Percentiles rank a stretch among this genome's conserved stretches.
These are phyloP conservation scores for Bromus sterilis DNA, from an alignment of 176 grass and related monocot genomes.

Conservation along the genomic window DNA sequence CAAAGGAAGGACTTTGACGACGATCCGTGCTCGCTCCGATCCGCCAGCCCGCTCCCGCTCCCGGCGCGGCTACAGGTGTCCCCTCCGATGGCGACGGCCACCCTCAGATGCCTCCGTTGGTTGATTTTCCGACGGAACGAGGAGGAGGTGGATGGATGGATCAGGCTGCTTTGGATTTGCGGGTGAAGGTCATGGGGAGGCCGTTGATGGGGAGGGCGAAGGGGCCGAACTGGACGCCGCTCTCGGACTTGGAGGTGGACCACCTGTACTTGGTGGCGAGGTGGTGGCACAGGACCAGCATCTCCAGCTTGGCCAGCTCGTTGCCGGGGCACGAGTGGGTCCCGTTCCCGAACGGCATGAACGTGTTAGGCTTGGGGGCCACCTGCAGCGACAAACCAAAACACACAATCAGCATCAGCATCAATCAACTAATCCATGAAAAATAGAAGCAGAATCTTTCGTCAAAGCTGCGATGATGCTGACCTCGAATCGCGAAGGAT, in stretches of 20 bases:
- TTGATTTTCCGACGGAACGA: not conserved
- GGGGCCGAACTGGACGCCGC: conserved; percentile 83
- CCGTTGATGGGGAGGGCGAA: conserved; percentile 80
- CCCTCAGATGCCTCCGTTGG: too few relatives aligned
- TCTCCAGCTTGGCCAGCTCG: conserved; percentile 98
- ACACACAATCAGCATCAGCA: not conserved
- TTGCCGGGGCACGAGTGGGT: conserved; percentile 97
- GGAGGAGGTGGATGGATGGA: not conserved
- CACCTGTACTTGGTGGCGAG: conserved; percentile 84
- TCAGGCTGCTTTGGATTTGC: conserved; percentile 21
- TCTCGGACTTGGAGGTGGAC: conserved; percentile 74
- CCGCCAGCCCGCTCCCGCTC: not conserved
- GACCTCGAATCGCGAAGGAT: conserved; percentile 96
- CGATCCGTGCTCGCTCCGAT: not conserved
- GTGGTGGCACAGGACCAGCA: conserved; percentile 90
- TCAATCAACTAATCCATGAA: not conserved
- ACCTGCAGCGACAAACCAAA: conserved; percentile 26
- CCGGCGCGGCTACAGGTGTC: conserved; percentile 21
- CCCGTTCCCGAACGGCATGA: conserved; percentile 99
- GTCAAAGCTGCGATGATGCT: not conserved
- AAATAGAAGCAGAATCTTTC: not conserved
- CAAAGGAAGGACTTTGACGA: conserved; percentile 12
- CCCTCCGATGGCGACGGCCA: conserved; percentile 31
- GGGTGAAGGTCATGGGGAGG: conserved; percentile 76
- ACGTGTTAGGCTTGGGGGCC: conserved; percentile 86